Evolutionary conservation across 805 yeast species (phyloP).

Genomic region (Saturnispora zaruensis): DNA sequence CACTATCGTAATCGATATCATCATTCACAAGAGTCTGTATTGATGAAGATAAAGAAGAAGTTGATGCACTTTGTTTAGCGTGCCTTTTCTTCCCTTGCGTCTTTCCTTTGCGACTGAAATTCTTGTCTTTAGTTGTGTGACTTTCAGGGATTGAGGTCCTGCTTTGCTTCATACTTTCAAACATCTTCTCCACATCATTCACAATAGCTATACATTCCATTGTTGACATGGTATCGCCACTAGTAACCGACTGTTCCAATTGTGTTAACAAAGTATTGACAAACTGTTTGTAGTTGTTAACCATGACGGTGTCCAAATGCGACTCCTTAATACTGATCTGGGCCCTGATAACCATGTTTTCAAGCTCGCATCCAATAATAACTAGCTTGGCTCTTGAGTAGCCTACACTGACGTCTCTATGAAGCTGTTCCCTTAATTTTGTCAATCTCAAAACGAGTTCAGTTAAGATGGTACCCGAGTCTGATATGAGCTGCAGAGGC

Average conservation of each 20-base stretch:
- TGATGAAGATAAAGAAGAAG: background rate
- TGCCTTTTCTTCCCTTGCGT: slow-evolving; percentile 2
- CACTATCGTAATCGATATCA: slow-evolving; percentile 8
- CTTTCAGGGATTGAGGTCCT: slow-evolving; percentile 7
- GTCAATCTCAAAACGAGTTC: slow-evolving; percentile 38
- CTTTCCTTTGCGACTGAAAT: slow-evolving; percentile 7
- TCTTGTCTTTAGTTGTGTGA: background rate
- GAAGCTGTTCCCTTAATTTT: slow-evolving; percentile 41
- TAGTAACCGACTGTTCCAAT: slow-evolving; percentile 43
- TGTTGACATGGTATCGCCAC: slow-evolving; percentile 47
- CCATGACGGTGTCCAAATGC: slow-evolving; percentile 9
- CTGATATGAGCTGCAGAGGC: slow-evolving; percentile 42
- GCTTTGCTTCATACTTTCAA: slow-evolving; percentile 39
- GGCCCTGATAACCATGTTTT: slow-evolving; percentile 18
- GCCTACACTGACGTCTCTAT: slow-evolving; percentile 45
- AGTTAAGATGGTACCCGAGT: slow-evolving; percentile 42
- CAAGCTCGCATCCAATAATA: slow-evolving; percentile 55
- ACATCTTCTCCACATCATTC: slow-evolving; percentile 67
- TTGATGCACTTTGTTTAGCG: background rate
- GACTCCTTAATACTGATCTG: background rate
- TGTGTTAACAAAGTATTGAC: slow-evolving; percentile 51
- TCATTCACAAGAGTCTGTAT: background rate
- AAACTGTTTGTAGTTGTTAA: slow-evolving; percentile 47
- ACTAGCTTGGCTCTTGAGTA: slow-evolving; percentile 61
- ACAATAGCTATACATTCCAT: slow-evolving; percentile 62